These are phyloP conservation scores for Trichoderma polysporum DNA, from an alignment of 2,329 filamentous ascomycete species.

Conservation along the genomic window DNA sequence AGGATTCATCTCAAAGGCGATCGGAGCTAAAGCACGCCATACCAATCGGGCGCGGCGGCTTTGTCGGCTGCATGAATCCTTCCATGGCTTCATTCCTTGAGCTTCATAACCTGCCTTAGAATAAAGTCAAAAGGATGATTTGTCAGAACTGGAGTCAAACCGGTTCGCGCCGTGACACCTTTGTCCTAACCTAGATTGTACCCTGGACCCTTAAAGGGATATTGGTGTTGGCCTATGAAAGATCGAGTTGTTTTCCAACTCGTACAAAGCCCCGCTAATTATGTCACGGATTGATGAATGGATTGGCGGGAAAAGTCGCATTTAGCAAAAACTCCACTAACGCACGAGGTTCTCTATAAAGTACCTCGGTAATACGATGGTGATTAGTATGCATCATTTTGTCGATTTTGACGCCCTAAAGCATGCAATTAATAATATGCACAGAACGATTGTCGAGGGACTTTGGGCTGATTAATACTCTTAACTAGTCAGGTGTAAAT, in stretches of 20 bases:
- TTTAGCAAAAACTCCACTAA: not conserved
- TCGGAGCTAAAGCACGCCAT: not conserved
- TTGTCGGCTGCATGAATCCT: not conserved
- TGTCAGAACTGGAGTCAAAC: not conserved
- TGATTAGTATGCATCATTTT: not conserved
- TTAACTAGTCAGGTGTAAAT: not conserved
- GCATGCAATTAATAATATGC: not conserved
- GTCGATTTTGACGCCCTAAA: not conserved
- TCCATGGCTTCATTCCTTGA: not conserved
- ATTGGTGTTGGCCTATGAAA: not conserved
- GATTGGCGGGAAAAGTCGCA: not conserved
- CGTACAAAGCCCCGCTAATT: not conserved
- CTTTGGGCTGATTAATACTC: not conserved
- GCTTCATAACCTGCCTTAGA: not conserved
- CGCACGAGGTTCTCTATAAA: not conserved
- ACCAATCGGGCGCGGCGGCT: not conserved
- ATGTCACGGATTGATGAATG: not conserved
- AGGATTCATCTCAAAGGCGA: not conserved
- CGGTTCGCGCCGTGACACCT: not conserved
- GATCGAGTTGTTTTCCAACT: not conserved
- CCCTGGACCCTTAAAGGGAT: slow-evolving; percentile 30
- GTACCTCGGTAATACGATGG: not conserved
- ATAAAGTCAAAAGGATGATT: not conserved
- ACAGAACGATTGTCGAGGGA: not conserved
- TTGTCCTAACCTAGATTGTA: not conserved